Evolutionary conservation across 495 filamentous ascomycete genomes (phyloP).

Genomic region (Pyrenopolyporus hunteri): DNA sequence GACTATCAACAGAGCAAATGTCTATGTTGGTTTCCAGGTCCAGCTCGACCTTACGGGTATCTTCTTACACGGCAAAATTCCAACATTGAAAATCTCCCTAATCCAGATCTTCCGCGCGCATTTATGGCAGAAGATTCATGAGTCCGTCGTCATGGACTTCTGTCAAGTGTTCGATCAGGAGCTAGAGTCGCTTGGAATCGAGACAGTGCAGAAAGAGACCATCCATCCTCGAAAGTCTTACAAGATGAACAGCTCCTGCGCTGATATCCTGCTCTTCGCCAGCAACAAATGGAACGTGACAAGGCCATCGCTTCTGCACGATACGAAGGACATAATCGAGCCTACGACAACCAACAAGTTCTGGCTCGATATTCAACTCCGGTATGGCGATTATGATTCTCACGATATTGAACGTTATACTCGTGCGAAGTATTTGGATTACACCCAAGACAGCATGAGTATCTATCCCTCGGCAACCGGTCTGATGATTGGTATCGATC

Average conservation of each 20-base stretch:
- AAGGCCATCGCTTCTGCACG: constrained; percentile 87
- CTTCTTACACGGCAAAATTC: constrained; percentile 99
- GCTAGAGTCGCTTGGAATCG: constrained; percentile 92
- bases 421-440: constrained; percentile 97
- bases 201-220: constrained; percentile 99
- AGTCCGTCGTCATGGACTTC: constrained; percentile 98
- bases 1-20: constrained; percentile 78
- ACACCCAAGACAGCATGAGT: constrained; percentile 98
- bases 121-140: constrained; percentile 99
- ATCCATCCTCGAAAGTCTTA: constrained; percentile 99
- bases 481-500: constrained; percentile 97
- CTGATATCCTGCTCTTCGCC: constrained; percentile 96
- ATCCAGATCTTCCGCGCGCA: constrained; percentile 99
- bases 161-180: constrained; percentile 99
- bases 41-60: constrained; percentile 98
- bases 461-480: constrained; percentile 98
- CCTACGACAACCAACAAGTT: constrained; percentile 98
- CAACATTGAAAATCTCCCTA: constrained; percentile 95
- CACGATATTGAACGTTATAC: constrained; percentile 99
- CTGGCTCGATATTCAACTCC: constrained; percentile 97
- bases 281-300: constrained; percentile 99
- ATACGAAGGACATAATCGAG: constrained; percentile 96
- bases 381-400: constrained; percentile 98
- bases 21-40: constrained; percentile 97
- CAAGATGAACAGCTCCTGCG: constrained; percentile 99